Base-by-base conservation (phyloP, 2,329 filamentous ascomycete genomes). In the Beauveria bassiana region DNA sequence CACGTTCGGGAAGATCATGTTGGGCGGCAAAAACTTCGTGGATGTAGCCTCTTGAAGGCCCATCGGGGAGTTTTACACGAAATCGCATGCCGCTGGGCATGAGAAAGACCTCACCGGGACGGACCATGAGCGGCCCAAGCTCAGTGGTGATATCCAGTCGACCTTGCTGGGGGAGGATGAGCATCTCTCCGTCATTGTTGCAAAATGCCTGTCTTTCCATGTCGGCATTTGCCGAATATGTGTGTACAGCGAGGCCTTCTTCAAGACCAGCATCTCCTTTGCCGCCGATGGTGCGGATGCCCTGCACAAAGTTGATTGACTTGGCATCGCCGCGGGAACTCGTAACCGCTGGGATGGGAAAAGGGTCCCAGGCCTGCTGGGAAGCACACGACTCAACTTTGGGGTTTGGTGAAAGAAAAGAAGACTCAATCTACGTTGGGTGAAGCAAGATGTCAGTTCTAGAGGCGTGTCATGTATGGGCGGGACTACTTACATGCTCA, bases 81-180 rank as follows among this genome's bases (percentile, higher is more conserved):
- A 72, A 73, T 22, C 85, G 78, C 51, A 88, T 78, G n/a, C 87
- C 87, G 14, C 85, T 80, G 24, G 84, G 87, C 24, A 90, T 85
- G 18, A 89, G 81, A 55, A 79, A 81, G 38, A 89, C 82, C 69
- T 89, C 87, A n/a, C 86, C 86, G 0, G 86, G 86, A 4, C 86
- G 83, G 5, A 89, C 85, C 56, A 86, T 79, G 0, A 89, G 70
- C 28, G 78, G 79, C 5, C 87, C 87, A 18, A 89, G 79, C 68
- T 89, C 87, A 2, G 87, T 89, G 68, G 87, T 85, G 51, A 89
- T 85, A 65, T 89, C 83, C 2, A 90, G 76, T 0, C 81, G 76
- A 14, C 87, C 87, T 65, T 86, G 80, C 63, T 89, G 86, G 0
- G 82, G 84, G 3, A 89, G 78, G 52, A 89, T 86, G 58, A 89